These are phyloP conservation scores for Aspergillus affinis DNA, from an alignment of 495 filamentous ascomycete genomes.

Conservation along the genomic window DNA sequence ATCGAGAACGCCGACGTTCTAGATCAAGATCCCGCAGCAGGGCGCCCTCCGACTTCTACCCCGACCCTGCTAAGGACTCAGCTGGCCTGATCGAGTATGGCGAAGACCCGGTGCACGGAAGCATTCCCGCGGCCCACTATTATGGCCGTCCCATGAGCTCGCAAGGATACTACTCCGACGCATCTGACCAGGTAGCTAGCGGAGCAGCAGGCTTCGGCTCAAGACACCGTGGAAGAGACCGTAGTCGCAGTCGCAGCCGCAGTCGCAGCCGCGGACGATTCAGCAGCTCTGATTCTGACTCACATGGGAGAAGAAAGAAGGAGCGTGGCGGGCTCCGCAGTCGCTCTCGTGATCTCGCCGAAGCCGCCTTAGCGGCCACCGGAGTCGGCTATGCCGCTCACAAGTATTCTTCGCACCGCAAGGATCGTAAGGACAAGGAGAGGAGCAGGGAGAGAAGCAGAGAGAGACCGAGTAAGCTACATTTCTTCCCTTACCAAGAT, in stretches of 20 bases:
- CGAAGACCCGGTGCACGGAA: constrained; percentile 58
- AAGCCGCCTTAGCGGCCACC: constrained; percentile 66
- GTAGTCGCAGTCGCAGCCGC: constrained; percentile 39
- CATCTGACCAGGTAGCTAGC: constrained; percentile 25
- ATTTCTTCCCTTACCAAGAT: neutral
- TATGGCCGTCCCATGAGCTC: constrained; percentile 47
- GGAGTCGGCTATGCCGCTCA: constrained; percentile 78
- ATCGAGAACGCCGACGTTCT: constrained; percentile 50
- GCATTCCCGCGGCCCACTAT: constrained; percentile 49
- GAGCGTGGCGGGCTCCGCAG: constrained; percentile 57
- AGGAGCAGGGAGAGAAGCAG: constrained; percentile 40
- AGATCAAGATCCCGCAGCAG: constrained; percentile 56
- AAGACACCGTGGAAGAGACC: constrained; percentile 25
- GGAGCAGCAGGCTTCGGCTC: constrained; percentile 29
- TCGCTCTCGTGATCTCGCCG: constrained; percentile 63
- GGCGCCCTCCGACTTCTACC: constrained; percentile 51
- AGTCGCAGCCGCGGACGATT: constrained; percentile 43
- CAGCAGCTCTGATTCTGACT: constrained; percentile 44
- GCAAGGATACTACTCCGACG: constrained; percentile 44
- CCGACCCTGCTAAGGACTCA: constrained; percentile 56
- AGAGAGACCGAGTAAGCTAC: constrained; percentile 22
- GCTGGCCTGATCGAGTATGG: constrained; percentile 83
- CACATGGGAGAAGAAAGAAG: constrained; percentile 38
- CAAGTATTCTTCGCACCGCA: constrained; percentile 56
- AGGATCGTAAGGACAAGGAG: constrained; percentile 57